Evolutionary conservation across 352 stramenopile genomes (phyloP).

Genomic region (Phytophthora brassicae): DNA sequence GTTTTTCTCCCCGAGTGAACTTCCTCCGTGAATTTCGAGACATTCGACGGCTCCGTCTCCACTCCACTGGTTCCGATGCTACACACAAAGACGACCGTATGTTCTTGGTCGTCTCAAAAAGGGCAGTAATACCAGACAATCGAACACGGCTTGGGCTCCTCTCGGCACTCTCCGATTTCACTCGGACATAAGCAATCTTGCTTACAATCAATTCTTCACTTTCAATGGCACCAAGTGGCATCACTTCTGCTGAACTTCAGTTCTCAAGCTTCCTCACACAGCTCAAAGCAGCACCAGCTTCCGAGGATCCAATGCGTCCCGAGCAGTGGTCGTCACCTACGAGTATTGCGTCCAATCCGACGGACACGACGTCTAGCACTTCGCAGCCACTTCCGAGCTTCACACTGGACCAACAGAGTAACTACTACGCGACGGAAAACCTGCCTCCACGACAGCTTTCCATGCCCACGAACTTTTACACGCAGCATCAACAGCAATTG

Average conservation of each 20-base stretch:
- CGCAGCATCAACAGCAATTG: slow-evolving; percentile 12
- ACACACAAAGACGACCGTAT: slow-evolving; percentile 36
- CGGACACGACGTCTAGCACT: slow-evolving; percentile 15
- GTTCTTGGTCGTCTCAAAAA: no score
- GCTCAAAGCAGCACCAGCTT: slow-evolving; percentile 32
- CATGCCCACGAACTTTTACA: slow-evolving; percentile 31
- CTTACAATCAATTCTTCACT: slow-evolving; percentile 14
- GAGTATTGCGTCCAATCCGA: slow-evolving; percentile 25
- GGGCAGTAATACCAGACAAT: slow-evolving; percentile 27
- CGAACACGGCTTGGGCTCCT: slow-evolving; percentile 23
- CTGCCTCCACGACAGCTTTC: slow-evolving; percentile 13
- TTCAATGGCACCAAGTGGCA: slow-evolving; percentile 26
- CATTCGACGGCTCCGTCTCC: slow-evolving; percentile 33
- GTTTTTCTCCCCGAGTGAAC: slow-evolving; percentile 36
- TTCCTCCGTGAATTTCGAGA: slow-evolving; percentile 24
- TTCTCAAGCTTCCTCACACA: slow-evolving; percentile 49
- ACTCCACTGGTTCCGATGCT: slow-evolving; percentile 33
- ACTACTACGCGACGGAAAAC: slow-evolving; percentile 14
- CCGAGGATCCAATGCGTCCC: slow-evolving; percentile 24
- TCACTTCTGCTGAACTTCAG: slow-evolving; percentile 24
- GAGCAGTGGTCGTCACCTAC: slow-evolving; percentile 40
- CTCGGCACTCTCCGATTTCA: slow-evolving; percentile 31
- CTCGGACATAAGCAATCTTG: slow-evolving; percentile 35
- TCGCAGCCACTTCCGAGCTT: slow-evolving; percentile 32
- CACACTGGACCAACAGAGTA: slow-evolving; percentile 26